Evolutionary conservation across 2,329 filamentous ascomycete species (phyloP).

Genomic region (Helminthosporium solani): DNA sequence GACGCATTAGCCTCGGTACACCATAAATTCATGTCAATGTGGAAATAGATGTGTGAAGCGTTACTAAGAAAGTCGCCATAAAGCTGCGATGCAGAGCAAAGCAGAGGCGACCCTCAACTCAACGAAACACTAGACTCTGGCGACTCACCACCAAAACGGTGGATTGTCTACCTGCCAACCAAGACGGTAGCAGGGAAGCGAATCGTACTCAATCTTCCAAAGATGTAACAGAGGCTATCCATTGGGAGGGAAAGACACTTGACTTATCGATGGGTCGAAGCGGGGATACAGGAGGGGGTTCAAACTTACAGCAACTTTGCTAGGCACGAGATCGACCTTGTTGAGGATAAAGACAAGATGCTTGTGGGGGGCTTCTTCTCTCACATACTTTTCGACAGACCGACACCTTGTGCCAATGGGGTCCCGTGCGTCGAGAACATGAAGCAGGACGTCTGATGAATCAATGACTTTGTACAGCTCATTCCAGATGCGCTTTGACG

Average conservation of each 20-base stretch:
- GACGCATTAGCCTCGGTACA: slow-evolving; percentile 23
- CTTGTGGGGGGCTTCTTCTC: slow-evolving; percentile 92
- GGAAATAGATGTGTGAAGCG: slow-evolving; percentile 76
- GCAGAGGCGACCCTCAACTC: slow-evolving; percentile 91
- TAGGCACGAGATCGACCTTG: slow-evolving; percentile 91
- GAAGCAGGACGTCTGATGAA: slow-evolving; percentile 93
- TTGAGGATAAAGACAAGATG: slow-evolving; percentile 88
- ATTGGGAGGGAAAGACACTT: slow-evolving; percentile 73
- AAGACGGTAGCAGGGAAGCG: slow-evolving; percentile 64
- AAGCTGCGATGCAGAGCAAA: slow-evolving; percentile 56
- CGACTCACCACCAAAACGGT: slow-evolving; percentile 87
- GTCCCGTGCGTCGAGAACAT: slow-evolving; percentile 33
- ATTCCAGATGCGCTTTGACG: slow-evolving; percentile 82
- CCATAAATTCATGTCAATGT: slow-evolving; percentile 21
- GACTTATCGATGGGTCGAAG: slow-evolving; percentile 80
- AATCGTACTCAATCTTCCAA: slow-evolving; percentile 90
- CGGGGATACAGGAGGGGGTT: slow-evolving; percentile 9
- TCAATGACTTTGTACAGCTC: slow-evolving; percentile 95
- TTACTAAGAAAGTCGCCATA: slow-evolving; percentile 96
- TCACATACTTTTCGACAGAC: slow-evolving; percentile 89
- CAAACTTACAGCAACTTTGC: slow-evolving; percentile 86
- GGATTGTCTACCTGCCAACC: slow-evolving; percentile 66
- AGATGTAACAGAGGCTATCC: slow-evolving; percentile 96
- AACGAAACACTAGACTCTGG: slow-evolving; percentile 82
- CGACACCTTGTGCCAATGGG: slow-evolving; percentile 76